Evolutionary conservation across 495 filamentous ascomycete species (phyloP), one percentile per base, ranked within the genome.

Genomic region (Penicillium malachiteum): DNA sequence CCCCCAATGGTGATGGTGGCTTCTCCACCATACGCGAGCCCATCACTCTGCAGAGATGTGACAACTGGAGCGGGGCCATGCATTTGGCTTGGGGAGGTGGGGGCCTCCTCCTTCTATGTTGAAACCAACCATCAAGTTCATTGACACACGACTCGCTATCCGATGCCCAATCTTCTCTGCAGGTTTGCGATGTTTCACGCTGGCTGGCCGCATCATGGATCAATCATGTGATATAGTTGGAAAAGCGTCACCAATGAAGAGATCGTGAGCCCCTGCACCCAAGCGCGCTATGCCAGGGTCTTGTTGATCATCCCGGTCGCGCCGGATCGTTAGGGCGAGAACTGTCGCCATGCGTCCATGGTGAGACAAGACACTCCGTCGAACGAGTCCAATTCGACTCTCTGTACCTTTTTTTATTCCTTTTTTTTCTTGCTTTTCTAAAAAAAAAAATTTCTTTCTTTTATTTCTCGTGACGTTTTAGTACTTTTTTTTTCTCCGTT

Each of bases 171-270:
- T 50, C 38, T 34, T 34, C 42, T 33, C 66, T 73, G 72, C 72
- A 73, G 68, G 67, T 71, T 70, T 60, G 60, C 68, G 64, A 62
- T 69, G 66, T 64, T 46, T 70, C 64, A 58, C 66, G 59, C 60
- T 70, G 70, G 67, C 59, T 65, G 64, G 62, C 71, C 73, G 73
- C 73, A 76, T 68, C 58, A 48, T 52, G 34, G 18, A 57, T 64
- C 58, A 66, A 70, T 76, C 73, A 76, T 76, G 73, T 76, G 73
- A 76, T 70, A 58, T 26, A 18, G 14, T 42, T 57, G 59, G 58
- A 52, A 42, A 48, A 48, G 50, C 57, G 37, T 65, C 66, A 52
- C 65, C 63, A 68, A 68, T 66, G 57, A 45, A 55, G 35, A 47
- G 45, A 58, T 66, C 62, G 49, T 46, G 48, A 63, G 52, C 47